Base-by-base conservation (phyloP, 1,139 yeast genomes). In the Kodamaea sp. region DNA sequence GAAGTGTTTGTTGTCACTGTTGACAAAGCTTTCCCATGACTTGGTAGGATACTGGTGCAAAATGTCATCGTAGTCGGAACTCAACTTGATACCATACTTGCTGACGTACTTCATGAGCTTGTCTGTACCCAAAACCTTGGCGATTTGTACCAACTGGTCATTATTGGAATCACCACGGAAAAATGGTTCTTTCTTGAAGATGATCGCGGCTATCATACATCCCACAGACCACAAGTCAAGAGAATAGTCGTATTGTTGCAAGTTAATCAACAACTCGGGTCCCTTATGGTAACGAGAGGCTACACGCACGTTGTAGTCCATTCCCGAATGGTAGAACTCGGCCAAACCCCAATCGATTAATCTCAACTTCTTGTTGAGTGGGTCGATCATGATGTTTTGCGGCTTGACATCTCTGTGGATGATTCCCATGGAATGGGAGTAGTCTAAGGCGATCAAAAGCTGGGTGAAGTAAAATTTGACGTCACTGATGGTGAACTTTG, bases 281-380 rank as follows among this genome's bases (percentile, higher is more conserved):
- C 90, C 94, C 60, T 84, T 84, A 55, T 81, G 87, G 53, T 83
- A 83, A 46, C 94, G 68, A 5, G 88, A 80, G 0, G 94, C 92
- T 23, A 84, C 94, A 44, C 94, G 65, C 6, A 84, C 92, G 51
- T 84, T 84, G 53, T 82, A 84, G 50, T 83, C 90, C 53, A 78
- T 82, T 5, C 88, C 88, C 7, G 80, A 76, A 49, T 83, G 92
- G 53, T 84, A 84, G 52, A 83, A 84, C 54, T 84, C 94, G 4
- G 94, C 92, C 34, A 84, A 63, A 24, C 94, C 94, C 94, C 94
- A 84, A 58, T 84, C 94, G 37, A 84, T 84, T 40, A 84, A 71
- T 46, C 90, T 69, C 43, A 84, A 63, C 47, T 78, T 76, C 47
- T 75, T 78, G 39, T 64, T 66, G 29, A 65, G 53, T 26, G 86